Evolutionary conservation across 257 asterid genomes (phyloP).

Genomic region (Euphrasia confusa): DNA sequence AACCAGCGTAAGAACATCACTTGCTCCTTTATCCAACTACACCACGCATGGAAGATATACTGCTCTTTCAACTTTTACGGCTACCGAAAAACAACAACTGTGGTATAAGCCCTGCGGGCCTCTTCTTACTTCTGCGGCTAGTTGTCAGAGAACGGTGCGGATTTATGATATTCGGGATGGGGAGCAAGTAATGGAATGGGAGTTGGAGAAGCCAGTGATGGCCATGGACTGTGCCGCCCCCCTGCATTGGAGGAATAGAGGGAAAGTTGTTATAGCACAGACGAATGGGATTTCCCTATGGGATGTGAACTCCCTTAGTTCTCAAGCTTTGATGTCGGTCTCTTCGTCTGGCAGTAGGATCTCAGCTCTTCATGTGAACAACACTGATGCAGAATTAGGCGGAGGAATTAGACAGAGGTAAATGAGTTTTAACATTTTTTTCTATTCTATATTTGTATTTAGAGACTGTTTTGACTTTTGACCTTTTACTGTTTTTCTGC

Average conservation of each 20-base stretch:
- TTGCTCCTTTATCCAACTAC: slow-evolving; percentile 60
- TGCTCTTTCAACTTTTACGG: slow-evolving; percentile 37
- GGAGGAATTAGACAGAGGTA: slow-evolving; percentile 96
- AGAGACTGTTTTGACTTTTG: neutral
- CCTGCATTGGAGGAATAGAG: slow-evolving; percentile 84
- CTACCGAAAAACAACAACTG: slow-evolving; percentile 64
- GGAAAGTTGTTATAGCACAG: slow-evolving; percentile 67
- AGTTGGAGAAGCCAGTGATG: slow-evolving; percentile 58
- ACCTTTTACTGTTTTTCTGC: slow-evolving; percentile 21
- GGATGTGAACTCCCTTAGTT: slow-evolving; percentile 68
- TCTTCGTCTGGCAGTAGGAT: slow-evolving; percentile 56
- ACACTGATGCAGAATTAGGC: slow-evolving; percentile 80
- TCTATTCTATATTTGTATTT: too few species aligned
- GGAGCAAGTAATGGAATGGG: slow-evolving; percentile 72
- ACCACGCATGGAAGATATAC: slow-evolving; percentile 37
- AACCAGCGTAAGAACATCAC: slow-evolving; percentile 41
- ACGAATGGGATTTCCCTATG: slow-evolving; percentile 59
- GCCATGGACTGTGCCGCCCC: slow-evolving; percentile 82
- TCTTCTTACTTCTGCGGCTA: slow-evolving; percentile 64
- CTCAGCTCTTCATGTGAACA: slow-evolving; percentile 73
- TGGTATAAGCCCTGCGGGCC: slow-evolving; percentile 91
- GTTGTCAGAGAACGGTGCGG: slow-evolving; percentile 50
- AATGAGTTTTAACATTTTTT: neutral
- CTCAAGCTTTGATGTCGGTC: slow-evolving; percentile 51
- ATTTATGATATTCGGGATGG: slow-evolving; percentile 82